phyloP scores from a whole-genome alignment of 306 rosid genomes.

The Cercis canadensis region DNA sequence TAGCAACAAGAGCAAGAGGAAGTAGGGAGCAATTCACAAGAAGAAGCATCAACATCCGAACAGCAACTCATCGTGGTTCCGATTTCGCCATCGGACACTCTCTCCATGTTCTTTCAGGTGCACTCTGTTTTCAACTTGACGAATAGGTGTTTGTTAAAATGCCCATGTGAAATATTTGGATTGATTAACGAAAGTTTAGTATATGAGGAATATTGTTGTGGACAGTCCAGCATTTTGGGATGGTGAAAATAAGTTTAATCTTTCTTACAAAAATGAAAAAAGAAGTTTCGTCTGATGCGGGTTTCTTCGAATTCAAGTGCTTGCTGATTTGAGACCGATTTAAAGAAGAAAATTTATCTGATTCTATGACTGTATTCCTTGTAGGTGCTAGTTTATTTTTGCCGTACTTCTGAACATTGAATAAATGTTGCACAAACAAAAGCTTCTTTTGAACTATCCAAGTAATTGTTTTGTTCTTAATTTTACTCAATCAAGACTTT shows the following conservation, averaged over 20 bases:
- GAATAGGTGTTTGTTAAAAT: not conserved
- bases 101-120: slow-evolving; percentile 78
- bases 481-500: not conserved
- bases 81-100: slow-evolving; percentile 68
- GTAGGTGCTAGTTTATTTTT: too few relatives aligned
- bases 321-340: too few relatives aligned
- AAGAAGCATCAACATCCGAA: slow-evolving; percentile 37
- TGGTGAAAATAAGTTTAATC: too few relatives aligned
- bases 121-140: not conserved
- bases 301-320: too few relatives aligned
- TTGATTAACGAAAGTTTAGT: too few relatives aligned
- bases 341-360: too few relatives aligned
- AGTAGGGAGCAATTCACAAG: too few relatives aligned
- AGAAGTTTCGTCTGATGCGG: not conserved
- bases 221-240: not conserved
- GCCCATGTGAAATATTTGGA: slow-evolving; percentile 13
- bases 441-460: not conserved
- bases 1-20: too few relatives aligned
- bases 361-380: too few relatives aligned
- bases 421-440: too few relatives aligned
- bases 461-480: not conserved
- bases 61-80: slow-evolving; percentile 61
- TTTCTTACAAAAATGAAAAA: too few relatives aligned
- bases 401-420: too few relatives aligned
- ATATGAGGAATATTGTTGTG: not conserved